Conservation (phyloP, 371 early-diverging fungal genomes). For the Mucor circinelloides region DNA sequence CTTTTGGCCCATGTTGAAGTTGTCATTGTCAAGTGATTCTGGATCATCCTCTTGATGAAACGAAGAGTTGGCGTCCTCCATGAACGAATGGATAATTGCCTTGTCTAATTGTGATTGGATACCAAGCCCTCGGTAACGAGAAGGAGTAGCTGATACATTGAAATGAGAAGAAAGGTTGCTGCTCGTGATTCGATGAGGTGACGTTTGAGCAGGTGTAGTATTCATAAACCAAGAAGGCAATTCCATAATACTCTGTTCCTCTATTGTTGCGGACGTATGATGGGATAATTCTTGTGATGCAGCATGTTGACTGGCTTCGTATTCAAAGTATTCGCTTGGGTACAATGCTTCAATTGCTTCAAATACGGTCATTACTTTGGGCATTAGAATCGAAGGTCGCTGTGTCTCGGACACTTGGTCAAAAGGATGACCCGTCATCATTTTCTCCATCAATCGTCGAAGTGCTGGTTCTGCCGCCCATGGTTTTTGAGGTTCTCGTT, state of each 20-base stretch:
- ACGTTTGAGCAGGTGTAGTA: neutral
- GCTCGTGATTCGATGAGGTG: neutral
- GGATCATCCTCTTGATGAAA: conserved; percentile 14
- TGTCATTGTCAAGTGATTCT: neutral
- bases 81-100: conserved; percentile 12
- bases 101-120: conserved; percentile 18
- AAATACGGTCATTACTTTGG: conserved; percentile 46
- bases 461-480: conserved; percentile 29
- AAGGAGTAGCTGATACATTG: conserved; percentile 27
- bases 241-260: neutral
- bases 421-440: conserved; percentile 1
- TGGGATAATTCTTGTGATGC: neutral
- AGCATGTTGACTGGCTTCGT: neutral
- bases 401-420: neutral
- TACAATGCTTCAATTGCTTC: conserved; percentile 50
- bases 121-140: conserved; percentile 13
- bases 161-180: conserved; percentile 3
- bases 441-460: conserved; percentile 16
- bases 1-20: too few species aligned
- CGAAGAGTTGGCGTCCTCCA: conserved; percentile 3
- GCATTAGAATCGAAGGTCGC: neutral
- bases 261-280: neutral
- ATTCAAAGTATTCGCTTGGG: conserved; percentile 21
- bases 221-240: neutral
- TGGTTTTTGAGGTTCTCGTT: conserved; percentile 4